Percentiles rank a stretch among this genome's conserved stretches.
Conservation (phyloP, 768 basidiomycete genomes). For the Lenzites betulinus region DNA sequence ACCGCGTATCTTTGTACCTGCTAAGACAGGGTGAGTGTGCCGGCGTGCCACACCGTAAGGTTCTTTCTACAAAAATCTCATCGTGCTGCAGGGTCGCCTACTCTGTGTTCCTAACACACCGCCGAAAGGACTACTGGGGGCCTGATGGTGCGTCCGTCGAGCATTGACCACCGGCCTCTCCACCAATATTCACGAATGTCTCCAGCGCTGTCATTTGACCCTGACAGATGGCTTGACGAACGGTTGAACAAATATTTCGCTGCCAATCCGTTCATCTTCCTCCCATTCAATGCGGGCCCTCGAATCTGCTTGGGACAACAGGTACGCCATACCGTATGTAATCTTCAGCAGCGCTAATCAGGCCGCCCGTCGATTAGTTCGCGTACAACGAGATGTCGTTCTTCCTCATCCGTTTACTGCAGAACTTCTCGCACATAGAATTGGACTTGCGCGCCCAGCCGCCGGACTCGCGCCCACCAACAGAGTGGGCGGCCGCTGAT, state of each 20-base stretch:
- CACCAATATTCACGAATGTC: too few relatives aligned
- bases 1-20: slow-evolving; percentile 34
- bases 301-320: slow-evolving; percentile 62
- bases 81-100: slow-evolving; percentile 23
- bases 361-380: slow-evolving; percentile 36
- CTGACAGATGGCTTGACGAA: slow-evolving; percentile 64
- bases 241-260: slow-evolving; percentile 53
- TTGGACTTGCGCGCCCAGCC: slow-evolving; percentile 42
- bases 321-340: slow-evolving; percentile 16
- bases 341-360: not conserved
- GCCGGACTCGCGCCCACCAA: slow-evolving; percentile 32
- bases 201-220: slow-evolving; percentile 51
- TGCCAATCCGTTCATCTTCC: slow-evolving; percentile 67
- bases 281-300: slow-evolving; percentile 70
- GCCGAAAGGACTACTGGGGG: slow-evolving; percentile 56
- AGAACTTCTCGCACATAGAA: slow-evolving; percentile 46
- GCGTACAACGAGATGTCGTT: slow-evolving; percentile 58
- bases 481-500: slow-evolving; percentile 35
- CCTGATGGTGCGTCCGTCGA: slow-evolving; percentile 41
- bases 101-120: slow-evolving; percentile 36
- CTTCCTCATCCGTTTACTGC: slow-evolving; percentile 53
- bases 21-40: slow-evolving; percentile 33
- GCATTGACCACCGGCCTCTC: too few relatives aligned
- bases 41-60: slow-evolving; percentile 24
- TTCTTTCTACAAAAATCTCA: too few relatives aligned